Conservation (phyloP, 495 filamentous ascomycete genomes). For the Immersiella caudata region DNA sequence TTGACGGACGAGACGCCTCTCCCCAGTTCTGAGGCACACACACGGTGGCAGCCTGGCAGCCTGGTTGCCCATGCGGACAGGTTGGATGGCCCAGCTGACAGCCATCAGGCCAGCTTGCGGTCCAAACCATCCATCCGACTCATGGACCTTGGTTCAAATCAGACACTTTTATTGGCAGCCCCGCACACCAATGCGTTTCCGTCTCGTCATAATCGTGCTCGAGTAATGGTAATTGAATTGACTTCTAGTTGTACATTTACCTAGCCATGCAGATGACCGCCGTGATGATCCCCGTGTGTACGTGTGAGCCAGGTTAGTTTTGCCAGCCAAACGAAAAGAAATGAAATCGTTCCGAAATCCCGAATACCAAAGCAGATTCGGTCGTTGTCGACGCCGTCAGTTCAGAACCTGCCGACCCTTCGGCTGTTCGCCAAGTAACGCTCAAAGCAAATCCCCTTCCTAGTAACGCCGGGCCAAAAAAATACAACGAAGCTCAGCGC, state of each 20-base stretch:
- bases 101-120: background rate
- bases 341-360: constrained; percentile 2
- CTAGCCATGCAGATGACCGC: constrained; percentile 7
- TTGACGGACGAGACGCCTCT: background rate
- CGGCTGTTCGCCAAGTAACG: constrained; percentile 17
- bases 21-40: background rate
- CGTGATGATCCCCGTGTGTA: constrained; percentile 7
- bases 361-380: background rate
- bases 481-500: constrained; percentile 11
- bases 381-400: constrained; percentile 22
- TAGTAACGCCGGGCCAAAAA: constrained; percentile 26
- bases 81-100: background rate
- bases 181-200: background rate
- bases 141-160: background rate
- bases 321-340: constrained; percentile 3
- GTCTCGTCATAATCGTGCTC: background rate
- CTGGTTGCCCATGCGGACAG: background rate
- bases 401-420: constrained; percentile 30
- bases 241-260: constrained; percentile 25
- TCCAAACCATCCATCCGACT: background rate
- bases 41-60: background rate
- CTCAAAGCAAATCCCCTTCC: constrained; percentile 19
- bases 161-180: background rate
- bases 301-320: constrained; percentile 26
- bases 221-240: constrained; percentile 10